Base-by-base conservation (phyloP, 208 protist genomes). In the Herpetomonas muscarum region DNA sequence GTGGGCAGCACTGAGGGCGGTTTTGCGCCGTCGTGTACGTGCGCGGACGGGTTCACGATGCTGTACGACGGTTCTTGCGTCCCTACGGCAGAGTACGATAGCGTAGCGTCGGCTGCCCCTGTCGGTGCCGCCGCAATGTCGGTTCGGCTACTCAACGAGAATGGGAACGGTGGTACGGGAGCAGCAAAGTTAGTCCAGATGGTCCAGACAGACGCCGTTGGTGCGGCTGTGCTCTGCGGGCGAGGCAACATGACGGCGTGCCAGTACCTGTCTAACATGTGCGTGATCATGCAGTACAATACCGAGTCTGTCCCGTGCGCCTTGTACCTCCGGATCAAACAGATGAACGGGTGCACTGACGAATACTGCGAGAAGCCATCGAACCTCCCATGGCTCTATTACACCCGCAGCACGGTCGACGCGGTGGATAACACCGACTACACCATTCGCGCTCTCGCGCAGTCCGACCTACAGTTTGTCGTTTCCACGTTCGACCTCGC, bases 181-280 rank as follows among this genome's bases (percentile, higher is more conserved):
- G 4, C 60, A 13, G 19, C 51, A 10, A 48, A 67, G 25, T 64
- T 51, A 22, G 48, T 62, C n/a, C 24, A 25, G 29, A 26, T 67
- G 7, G 60, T 49, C 15, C 39, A 70, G 24, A 50, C 55, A 3
- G 73, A 79, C 55, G 46, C 73, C 22, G 51, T 87, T 12, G 74
- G 59, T n/a, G 55, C 73, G 10, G 77, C 80, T 7, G 58, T 74
- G 24, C 48, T 68, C 39, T 94, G 88, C 61, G 25, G 19, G 1
- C 53, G 41, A 22, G 77, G 80, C 15, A 81, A 80, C 46, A 37
- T 26, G 34, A 79, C 68, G 0, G 74, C 73, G 21, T 94, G 88
- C 58, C 69, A 89, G 45, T 51, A 77, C 41, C 67, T 94, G 22
- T 67, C 69, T 0, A 94, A 94, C 36, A 39, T 94, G 41, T 94